Percentiles rank a stretch among this genome's conserved stretches.
Evolutionary conservation across 768 basidiomycete species (phyloP).

Genomic region (Hypholoma fasciculare): DNA sequence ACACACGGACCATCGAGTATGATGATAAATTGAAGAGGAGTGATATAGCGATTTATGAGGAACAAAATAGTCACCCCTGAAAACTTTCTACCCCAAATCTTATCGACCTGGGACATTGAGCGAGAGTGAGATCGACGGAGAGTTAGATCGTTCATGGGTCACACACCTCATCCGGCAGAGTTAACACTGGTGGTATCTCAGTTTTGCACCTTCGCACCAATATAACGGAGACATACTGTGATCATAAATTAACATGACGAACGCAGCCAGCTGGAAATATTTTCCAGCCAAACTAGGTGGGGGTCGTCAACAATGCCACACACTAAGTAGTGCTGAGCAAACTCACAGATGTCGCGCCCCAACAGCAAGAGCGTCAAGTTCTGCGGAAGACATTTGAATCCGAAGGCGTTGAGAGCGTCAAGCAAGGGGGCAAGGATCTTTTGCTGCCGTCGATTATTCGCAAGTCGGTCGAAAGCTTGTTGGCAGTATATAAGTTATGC

Average conservation of each 20-base stretch:
- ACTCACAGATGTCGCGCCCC: slow-evolving; percentile 10
- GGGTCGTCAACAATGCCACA: background rate
- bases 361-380: slow-evolving; percentile 2
- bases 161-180: slow-evolving; percentile 15
- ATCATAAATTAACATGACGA: slow-evolving; percentile 19
- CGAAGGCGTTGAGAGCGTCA: too few relatives aligned
- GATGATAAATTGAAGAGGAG: slow-evolving; percentile 25
- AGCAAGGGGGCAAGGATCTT: too few relatives aligned
- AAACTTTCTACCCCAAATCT: slow-evolving; percentile 27
- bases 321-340: background rate
- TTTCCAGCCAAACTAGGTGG: slow-evolving; percentile 14
- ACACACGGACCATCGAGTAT: slow-evolving; percentile 12
- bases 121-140: background rate
- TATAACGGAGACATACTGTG: slow-evolving; percentile 9
- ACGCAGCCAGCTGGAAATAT: slow-evolving; percentile 19
- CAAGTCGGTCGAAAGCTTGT: too few relatives aligned
- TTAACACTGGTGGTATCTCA: slow-evolving; percentile 1
- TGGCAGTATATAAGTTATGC: too few relatives aligned
- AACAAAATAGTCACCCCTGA: slow-evolving; percentile 27
- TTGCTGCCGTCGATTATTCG: too few relatives aligned
- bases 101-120: slow-evolving; percentile 18
- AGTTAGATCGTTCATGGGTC: background rate
- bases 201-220: background rate
- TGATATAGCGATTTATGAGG: slow-evolving; percentile 29
- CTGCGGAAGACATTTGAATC: slow-evolving; percentile 3